Base-by-base conservation (phyloP, 139 green algal species). In the Haematococcus lacustris region DNA sequence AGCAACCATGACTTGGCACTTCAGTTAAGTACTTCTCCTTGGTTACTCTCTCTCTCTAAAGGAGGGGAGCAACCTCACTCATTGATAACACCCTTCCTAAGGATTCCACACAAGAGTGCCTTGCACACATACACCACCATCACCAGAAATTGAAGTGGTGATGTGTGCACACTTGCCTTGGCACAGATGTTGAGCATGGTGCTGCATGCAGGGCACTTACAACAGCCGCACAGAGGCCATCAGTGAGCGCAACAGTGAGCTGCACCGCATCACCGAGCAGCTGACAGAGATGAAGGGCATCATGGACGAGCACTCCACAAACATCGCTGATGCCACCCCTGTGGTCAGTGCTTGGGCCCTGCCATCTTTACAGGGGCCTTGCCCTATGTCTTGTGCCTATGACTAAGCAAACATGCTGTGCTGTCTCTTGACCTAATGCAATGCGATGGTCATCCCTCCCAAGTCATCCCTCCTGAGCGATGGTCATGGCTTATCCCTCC, bases 241-340 rank as follows among this genome's bases (percentile, higher is more conserved):
- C 37, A 74, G 73, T 3, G 80, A 88, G 68, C 83, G 87, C 53
- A 90, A 91, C 72, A 84, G 80, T 30, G 85, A 93, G 83, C 83
- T 91, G 63, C 80, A 87, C 70, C 78, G 80, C 3, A 82, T 85
- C 41, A 81, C 47, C 1, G 73, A 91, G 78, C 83, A 89, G 51
- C 78, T 94, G 65, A 80, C 86, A 33, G 83, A 90, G n/a, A 80
- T 84, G 41, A 85, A 88, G 75, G 71, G 59, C 32, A 64, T 87
- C 71, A 83, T 93, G 74, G 85, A 93, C n/a, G 85, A 91, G 77
- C 77, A 82, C 28, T 89, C 89, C 51, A 86, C 75, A 79, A 92
- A 85, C 85, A 91, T 96, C 40, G 77, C 80, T 6, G 88, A 96
- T 74, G 84, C 86, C 0, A 90, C 84, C 3, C 90, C 90, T 0